A percentile compares a stretch with the other conserved stretches of the same genome.
Conservation (phyloP, 2,329 filamentous ascomycete genomes). For the Triangularia setosa region DNA sequence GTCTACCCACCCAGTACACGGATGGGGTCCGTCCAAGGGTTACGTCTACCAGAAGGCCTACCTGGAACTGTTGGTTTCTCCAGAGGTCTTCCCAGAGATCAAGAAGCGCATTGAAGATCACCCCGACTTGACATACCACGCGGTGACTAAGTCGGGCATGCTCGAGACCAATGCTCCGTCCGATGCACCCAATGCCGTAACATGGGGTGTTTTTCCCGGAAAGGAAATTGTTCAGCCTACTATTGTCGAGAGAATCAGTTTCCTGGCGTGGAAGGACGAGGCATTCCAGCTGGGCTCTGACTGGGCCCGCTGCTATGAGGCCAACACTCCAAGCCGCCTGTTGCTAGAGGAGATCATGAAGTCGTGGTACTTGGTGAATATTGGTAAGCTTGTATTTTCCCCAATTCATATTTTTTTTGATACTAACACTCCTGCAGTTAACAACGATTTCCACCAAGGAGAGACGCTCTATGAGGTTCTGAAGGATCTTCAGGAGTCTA, state of each 20-base stretch:
- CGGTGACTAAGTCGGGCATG: constrained; percentile 77
- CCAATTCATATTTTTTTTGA: too few relatives aligned
- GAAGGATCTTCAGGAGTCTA: constrained; percentile 66
- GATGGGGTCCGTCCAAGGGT: constrained; percentile 91
- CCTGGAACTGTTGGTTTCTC: constrained; percentile 83
- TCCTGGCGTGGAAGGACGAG: constrained; percentile 98
- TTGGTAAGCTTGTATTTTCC: constrained; percentile 61
- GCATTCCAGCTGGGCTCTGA: constrained; percentile 89
- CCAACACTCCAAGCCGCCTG: constrained; percentile 69
- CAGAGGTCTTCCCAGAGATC: constrained; percentile 72
- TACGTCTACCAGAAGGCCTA: constrained; percentile 99
- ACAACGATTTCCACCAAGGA: constrained; percentile 93
- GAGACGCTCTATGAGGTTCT: constrained; percentile 83
- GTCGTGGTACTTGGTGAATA: constrained; percentile 91
- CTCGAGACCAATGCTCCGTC: constrained; percentile 79
- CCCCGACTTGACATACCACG: constrained; percentile 87
- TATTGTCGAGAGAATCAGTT: constrained; percentile 97
- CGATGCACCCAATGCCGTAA: constrained; percentile 94
- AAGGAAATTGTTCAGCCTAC: constrained; percentile 99
- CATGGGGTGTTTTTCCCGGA: constrained; percentile 97
- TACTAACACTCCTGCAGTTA: constrained; percentile 54
- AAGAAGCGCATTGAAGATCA: constrained; percentile 73
- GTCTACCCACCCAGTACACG: constrained; percentile 80
- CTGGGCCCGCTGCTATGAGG: constrained; percentile 88
- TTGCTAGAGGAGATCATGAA: constrained; percentile 82